Base-by-base conservation (phyloP, 345 rosid genomes). In the Sonneratia caseolaris region DNA sequence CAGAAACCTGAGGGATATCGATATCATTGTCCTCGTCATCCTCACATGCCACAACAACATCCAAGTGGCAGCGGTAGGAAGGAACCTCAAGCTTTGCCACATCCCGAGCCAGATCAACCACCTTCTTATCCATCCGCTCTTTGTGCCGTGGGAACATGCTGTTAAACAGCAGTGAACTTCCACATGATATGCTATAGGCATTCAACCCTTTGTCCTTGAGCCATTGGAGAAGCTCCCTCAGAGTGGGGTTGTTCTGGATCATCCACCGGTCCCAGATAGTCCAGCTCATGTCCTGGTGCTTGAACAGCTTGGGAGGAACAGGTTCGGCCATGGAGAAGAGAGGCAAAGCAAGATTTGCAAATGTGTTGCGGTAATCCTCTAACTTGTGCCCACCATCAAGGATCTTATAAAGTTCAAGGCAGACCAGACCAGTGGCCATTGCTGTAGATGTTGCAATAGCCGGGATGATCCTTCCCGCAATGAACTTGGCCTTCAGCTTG, bases 241-340 rank as follows among this genome's bases (percentile, higher is more conserved):
- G 75, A 35, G 90, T 92, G 0, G 97, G 97, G 78, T 95, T 87
- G 67, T 82, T 85, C 72, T 67, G 79, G 37, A 96, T 67, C 37
- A 92, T 76, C 99, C 98, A 95, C 72, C 97, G 70, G 84, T 95
- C 98, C 99, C 99, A 95, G 45, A 92, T 96, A 0, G 98, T 92
- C 98, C 99, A 96, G 79, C 80, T 91, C 89, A 87, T 86, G 80
- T 89, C 96, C 51, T 71, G 81, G 76, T 96, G 96, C 69, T 87
- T 87, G 72, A 92, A 78, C 3, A 92, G 91, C 85, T 96, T 92
- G 4, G 97, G 89, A 21, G 93, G 97, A 47, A 91, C 98, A 3
- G 98, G 99, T 86, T 96, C 98, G 0, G 99, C 97, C 70, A 96
- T 96, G 18, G 98, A 90, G 84, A 96, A 89, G 24, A 92, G 85